These are phyloP conservation scores for Cucumis variabilis DNA, from an alignment of 331 rosid genomes.

Conservation along the genomic window DNA sequence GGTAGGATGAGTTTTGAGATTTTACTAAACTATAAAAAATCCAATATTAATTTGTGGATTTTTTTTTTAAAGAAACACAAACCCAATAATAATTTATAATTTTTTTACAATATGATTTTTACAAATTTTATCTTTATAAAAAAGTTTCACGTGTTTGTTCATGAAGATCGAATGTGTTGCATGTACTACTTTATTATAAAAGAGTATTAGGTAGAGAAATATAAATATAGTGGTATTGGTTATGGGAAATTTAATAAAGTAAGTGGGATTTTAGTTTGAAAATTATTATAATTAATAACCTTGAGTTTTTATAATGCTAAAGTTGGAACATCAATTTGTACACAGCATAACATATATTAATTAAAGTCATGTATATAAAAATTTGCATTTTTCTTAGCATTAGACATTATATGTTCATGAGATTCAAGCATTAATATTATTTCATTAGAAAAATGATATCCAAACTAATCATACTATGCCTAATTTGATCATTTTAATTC, in stretches of 20 bases:
- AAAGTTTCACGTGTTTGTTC: neutral
- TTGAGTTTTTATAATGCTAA: neutral
- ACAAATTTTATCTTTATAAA: too few relatives aligned
- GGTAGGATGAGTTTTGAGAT: too few relatives aligned
- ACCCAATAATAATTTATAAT: too few relatives aligned
- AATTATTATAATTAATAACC: neutral
- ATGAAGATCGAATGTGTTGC: neutral
- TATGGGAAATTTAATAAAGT: neutral
- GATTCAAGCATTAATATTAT: neutral
- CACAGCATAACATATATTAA: neutral
- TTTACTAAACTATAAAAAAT: too few relatives aligned
- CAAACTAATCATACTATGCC: neutral
- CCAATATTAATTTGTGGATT: too few relatives aligned
- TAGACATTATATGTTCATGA: neutral
- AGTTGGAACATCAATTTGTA: neutral
- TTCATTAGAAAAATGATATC: neutral
- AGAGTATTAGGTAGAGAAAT: neutral
- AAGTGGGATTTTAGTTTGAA: neutral
- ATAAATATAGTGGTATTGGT: neutral
- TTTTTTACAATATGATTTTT: too few relatives aligned
- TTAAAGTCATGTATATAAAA: neutral
- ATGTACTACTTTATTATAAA: neutral
- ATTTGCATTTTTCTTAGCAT: neutral
- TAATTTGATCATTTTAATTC: neutral
- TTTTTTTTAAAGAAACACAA: too few relatives aligned